Base-by-base conservation (phyloP, 1,284 basidiomycete species). In the Trichosporon asahii region DNA sequence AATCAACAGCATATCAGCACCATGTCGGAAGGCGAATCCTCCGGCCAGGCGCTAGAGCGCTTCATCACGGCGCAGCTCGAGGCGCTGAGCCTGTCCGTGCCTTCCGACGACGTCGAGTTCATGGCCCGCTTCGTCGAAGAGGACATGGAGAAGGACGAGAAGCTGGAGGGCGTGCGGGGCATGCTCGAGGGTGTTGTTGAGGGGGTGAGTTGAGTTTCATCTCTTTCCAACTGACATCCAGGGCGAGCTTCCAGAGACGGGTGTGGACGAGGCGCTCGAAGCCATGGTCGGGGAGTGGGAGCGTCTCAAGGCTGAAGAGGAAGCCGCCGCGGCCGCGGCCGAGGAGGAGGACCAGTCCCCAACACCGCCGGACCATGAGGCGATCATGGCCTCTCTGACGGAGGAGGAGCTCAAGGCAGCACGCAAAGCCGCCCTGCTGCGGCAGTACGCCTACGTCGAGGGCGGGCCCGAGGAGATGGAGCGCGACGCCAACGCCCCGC, bases 101-200 rank as follows among this genome's bases (percentile, higher is more conserved):
- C 80, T 0, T 29, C 71, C 12, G 83, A 83, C 71, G 83, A 84
- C 72, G 77, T 82, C 64, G 83, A 83, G 68, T 79, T 79, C 72
- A 83, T 84, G 75, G 80, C 83, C 12, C 76, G 83, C 3, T 80
- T 84, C 46, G 78, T 84, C 23, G 83, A 84, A 69, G 82, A 83
- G 72, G 83, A 84, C 65, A 68, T 84, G 21, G 82, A 82, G 69
- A 74, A 76, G 23, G 80, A 80, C 15, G 82, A 83, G 67, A 83
- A 83, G 74, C 72, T 78, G 27, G 83, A 84, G 72, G 83, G 83
- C n/a, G 79, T 82, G 8, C 76, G 75, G 44, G 80, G 79, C 15
- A 83, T 84, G 82, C 72, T 84, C 12, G 83, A 84, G 69, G 81
- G 80, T 27, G 75, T 79, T 14, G 78, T 82, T n/a, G 77, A 80